Evolutionary conservation across 768 basidiomycete genomes (phyloP).

Genomic region (Agaricus subrufescens): DNA sequence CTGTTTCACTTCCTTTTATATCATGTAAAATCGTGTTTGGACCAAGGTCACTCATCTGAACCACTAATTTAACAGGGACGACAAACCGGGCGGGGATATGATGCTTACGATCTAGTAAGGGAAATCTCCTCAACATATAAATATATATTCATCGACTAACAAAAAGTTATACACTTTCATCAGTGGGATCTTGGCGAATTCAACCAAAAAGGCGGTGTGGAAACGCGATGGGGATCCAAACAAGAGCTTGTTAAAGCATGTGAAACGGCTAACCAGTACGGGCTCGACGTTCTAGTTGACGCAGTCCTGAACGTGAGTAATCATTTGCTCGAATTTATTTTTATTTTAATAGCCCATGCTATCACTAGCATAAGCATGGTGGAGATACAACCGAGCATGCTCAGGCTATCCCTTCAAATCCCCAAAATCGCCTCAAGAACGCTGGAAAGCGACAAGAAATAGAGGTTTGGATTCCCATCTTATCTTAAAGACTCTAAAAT

Average conservation of each 20-base stretch:
- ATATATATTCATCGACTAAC: no score
- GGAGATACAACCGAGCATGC: constrained; percentile 74
- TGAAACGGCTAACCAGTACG: constrained; percentile 57
- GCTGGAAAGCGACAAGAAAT: constrained; percentile 60
- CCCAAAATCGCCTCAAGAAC: constrained; percentile 58
- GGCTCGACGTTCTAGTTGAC: constrained; percentile 77
- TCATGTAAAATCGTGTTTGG: no score
- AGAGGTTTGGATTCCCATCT: constrained; percentile 40
- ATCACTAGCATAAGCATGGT: constrained; percentile 74
- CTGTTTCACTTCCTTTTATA: no score
- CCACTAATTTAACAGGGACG: constrained; percentile 4
- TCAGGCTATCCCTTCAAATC: constrained; percentile 64
- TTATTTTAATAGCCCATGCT: background rate
- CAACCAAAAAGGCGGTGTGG: constrained; percentile 61
- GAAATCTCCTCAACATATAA: background rate
- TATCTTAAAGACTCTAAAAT: background rate
- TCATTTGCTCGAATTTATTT: background rate
- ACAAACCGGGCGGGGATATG: constrained; percentile 74
- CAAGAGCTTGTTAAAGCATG: constrained; percentile 73
- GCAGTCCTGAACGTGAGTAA: constrained; percentile 79
- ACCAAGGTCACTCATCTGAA: background rate
- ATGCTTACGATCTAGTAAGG: constrained; percentile 79
- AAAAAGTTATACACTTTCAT: background rate
- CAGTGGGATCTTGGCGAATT: constrained; percentile 92
- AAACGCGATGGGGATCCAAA: constrained; percentile 86